Evolutionary conservation across 176 grass and related monocot genomes (phyloP), one percentile per base, ranked within the genome.

Genomic region (Otatea glauca): DNA sequence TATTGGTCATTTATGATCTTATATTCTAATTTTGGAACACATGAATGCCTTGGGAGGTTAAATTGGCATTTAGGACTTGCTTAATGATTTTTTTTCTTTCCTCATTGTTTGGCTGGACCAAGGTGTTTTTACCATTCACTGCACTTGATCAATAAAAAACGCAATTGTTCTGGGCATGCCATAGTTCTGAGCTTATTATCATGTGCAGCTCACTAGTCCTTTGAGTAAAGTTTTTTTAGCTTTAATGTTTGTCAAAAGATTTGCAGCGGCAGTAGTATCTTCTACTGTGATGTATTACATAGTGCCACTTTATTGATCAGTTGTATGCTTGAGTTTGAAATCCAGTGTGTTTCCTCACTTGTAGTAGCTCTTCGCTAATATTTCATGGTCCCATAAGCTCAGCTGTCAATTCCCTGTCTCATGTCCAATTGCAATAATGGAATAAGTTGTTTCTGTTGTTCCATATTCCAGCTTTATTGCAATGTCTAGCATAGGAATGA

Each of bases 1-100:
- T 51, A 27, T 74, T 86, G 48, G 35, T 54, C 85, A 55, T 64
- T 18, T 80, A 5, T 55, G 45, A 76, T n/a, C 56, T 83, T 50
- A 10, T 74, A 39, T 70, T 85, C 42, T 54, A 54, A 20, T 7
- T 54, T 54, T 54, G 17, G 1, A 54, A 20, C 51, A 54, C 51
- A 54, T 20, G 51, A 54, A 54, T 20, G 51, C 17, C 51, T 54
- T 20, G 17, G 51, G 51, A 7, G 51, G 51, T 54, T 54, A 54
- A 50, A 54, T 54, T 20, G 51, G 51, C 51, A 7, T 20, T 54
- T 54, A 20, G 51, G 17, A 54, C 51, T 54, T 54, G 16, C 51
- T 20, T 17, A 54, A 54, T 20, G 51, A 6, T 20, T 54, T 54
- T 51, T 5, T 53, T 17, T 18, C 17, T 17, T 17, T 51, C 15